Percentiles rank a stretch among this genome's conserved stretches.
Conservation (phyloP, 805 yeast species). For the Suhomyces prunicola region DNA sequence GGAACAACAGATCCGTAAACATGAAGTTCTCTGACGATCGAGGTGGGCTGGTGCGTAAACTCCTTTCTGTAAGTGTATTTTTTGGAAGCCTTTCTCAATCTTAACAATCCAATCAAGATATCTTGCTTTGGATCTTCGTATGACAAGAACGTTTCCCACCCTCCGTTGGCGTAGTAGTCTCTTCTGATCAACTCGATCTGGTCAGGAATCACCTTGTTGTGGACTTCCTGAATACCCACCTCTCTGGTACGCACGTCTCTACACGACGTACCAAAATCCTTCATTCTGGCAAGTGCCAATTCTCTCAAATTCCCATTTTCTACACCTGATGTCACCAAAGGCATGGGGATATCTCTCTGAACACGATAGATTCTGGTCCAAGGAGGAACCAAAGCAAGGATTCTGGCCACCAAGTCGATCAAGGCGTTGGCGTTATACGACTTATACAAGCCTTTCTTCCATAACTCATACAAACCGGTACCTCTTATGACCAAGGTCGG, state of each 20-base stretch:
- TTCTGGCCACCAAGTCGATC: conserved; percentile 92
- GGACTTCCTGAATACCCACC: conserved; percentile 98
- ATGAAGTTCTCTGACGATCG: conserved; percentile 94
- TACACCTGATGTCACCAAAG: conserved; percentile 94
- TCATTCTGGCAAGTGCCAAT: conserved; percentile 94
- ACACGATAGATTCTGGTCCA: conserved; percentile 99
- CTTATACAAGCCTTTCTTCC: conserved; percentile 94
- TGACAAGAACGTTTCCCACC: conserved; percentile 96
- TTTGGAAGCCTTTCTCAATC: conserved; percentile 85
- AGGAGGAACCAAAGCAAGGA: conserved; percentile 94
- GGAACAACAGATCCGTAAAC: conserved; percentile 98
- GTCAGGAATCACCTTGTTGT: conserved; percentile 93
- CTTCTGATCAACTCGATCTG: conserved; percentile 94
- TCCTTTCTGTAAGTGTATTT: conserved; percentile 90
- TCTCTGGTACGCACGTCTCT: conserved; percentile 97
- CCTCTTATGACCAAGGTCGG: conserved; percentile 97
- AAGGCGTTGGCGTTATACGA: conserved; percentile 93
- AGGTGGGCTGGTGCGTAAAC: conserved; percentile 76
- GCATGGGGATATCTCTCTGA: conserved; percentile 99
- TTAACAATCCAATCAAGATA: conserved; percentile 83
- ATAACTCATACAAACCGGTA: conserved; percentile 92
- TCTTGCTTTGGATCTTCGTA: conserved; percentile 98
- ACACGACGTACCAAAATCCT: conserved; percentile 93
- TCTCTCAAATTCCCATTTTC: conserved; percentile 97
- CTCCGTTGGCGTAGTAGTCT: conserved; percentile 96